phyloP scores from a whole-genome alignment of 2,329 filamentous ascomycete species.

The Polychaeton citri region DNA sequence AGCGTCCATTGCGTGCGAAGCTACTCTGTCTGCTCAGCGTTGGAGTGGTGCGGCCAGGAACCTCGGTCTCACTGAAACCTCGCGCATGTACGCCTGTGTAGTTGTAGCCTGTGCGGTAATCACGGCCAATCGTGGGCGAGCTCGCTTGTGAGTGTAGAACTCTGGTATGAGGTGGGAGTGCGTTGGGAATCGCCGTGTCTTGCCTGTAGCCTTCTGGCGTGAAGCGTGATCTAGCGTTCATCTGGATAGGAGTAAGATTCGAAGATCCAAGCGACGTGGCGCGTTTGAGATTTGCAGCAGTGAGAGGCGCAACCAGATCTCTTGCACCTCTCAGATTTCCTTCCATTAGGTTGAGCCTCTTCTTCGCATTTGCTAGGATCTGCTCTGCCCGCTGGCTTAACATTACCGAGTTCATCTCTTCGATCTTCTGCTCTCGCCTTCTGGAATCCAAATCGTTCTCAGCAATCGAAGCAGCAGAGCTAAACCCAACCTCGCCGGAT shows the following conservation, averaged over 20 bases:
- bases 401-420: conserved; percentile 56
- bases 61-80: conserved; percentile 48
- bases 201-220: conserved; percentile 9
- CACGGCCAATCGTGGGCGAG: conserved; percentile 15
- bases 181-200: conserved; percentile 2
- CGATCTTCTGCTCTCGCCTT: conserved; percentile 15
- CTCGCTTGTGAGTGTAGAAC: conserved; percentile 16
- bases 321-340: conserved; percentile 73
- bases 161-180: conserved; percentile 1
- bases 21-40: conserved; percentile 5
- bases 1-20: conserved; percentile 6
- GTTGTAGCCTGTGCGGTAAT: conserved; percentile 22
- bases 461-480: neutral
- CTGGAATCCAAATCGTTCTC: conserved; percentile 3
- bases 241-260: neutral
- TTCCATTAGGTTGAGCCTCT: conserved; percentile 82
- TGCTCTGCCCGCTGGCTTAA: conserved; percentile 74
- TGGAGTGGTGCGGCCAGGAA: conserved; percentile 24
- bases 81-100: conserved; percentile 34
- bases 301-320: conserved; percentile 23
- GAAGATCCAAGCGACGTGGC: conserved; percentile 20
- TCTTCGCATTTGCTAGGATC: conserved; percentile 87
- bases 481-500: neutral
- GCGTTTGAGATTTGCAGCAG: conserved; percentile 24
- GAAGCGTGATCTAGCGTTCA: conserved; percentile 5